A percentile compares a stretch with the other conserved stretches of the same genome.
Conservation (phyloP, 2,329 filamentous ascomycete genomes). For the Ophiostoma perfectum region DNA sequence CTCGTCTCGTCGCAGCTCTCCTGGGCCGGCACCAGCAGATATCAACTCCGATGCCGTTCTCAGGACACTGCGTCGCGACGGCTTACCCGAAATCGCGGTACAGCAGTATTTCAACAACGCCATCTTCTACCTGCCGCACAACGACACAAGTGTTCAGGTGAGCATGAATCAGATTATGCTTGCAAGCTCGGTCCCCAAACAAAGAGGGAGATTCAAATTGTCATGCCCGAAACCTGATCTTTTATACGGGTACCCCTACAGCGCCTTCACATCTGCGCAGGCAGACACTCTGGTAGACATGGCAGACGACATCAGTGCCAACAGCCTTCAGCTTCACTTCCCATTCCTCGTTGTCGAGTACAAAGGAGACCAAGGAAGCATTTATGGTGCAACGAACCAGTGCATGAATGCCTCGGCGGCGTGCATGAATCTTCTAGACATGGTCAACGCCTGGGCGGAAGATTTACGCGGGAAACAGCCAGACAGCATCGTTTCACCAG, state of each 20-base stretch:
- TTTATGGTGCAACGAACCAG: neutral
- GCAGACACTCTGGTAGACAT: neutral
- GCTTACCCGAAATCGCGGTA: neutral
- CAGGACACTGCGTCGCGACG: neutral
- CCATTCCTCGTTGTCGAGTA: neutral
- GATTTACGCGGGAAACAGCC: neutral
- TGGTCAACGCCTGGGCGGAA: neutral
- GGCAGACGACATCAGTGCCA: neutral
- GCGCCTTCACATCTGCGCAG: neutral
- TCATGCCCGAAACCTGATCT: neutral
- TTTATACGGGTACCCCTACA: neutral
- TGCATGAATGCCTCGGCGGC: neutral
- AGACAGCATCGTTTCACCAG: neutral
- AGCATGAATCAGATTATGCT: neutral
- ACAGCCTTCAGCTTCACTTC: neutral
- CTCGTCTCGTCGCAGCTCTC: neutral
- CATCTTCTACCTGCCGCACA: neutral
- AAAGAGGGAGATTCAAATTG: too few species aligned
- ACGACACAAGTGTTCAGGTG: neutral
- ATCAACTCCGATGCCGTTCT: neutral
- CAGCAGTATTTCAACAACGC: neutral
- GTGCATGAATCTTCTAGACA: neutral
- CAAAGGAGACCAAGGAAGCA: neutral
- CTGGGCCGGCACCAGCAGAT: neutral
- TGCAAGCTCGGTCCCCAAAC: neutral